Evolutionary conservation across 345 rosid genomes (phyloP), one percentile per base, ranked within the genome.

Genomic region (Citrus glauca): DNA sequence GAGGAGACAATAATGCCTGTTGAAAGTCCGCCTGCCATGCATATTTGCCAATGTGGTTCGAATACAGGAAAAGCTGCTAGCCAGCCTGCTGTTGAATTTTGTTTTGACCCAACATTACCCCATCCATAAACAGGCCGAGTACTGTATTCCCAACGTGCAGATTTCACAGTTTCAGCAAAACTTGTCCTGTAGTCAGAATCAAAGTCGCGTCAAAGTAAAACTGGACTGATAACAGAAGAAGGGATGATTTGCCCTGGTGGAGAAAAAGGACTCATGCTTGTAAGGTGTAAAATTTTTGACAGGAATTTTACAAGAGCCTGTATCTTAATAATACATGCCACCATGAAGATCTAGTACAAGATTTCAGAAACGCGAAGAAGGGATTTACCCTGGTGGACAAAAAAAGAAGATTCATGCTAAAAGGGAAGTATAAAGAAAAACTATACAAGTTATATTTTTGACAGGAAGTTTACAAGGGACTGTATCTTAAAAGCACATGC

Each of bases 11-110:
- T 83, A 68, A 80, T 72, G 85, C 99, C 99, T 81, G 98, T 95
- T 84, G 99, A 95, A 79, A 95, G 98, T 79, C 99, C 98, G 73
- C 93, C 93, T 6, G 96, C 99, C 98, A 95, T 91, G 92, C 99
- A 93, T 79, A 92, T 80, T 90, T 95, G 99, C 99, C 99, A 95
- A 73, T 95, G 99, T 75, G 99, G 99, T 89, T 95, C 99, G 76
- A 95, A 95, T 72, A 95, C 90, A 74, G 99, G 98, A 83, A 95
- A 90, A 78, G 91, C 99, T 27, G 99, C 99, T 78, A 88, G 92
- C 99, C 99, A 95, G 71, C 99, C 98, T 17, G 99, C 99, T 19
- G 99, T 90, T 20, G 99, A 89, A 87, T 91, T 92, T 86, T 93
- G 99, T 72, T 84, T 83, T 55, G 87, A 81, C 71, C 90, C 92